phyloP scores from a whole-genome alignment of 1,284 basidiomycete species.

The Anthracocystis setariae region DNA sequence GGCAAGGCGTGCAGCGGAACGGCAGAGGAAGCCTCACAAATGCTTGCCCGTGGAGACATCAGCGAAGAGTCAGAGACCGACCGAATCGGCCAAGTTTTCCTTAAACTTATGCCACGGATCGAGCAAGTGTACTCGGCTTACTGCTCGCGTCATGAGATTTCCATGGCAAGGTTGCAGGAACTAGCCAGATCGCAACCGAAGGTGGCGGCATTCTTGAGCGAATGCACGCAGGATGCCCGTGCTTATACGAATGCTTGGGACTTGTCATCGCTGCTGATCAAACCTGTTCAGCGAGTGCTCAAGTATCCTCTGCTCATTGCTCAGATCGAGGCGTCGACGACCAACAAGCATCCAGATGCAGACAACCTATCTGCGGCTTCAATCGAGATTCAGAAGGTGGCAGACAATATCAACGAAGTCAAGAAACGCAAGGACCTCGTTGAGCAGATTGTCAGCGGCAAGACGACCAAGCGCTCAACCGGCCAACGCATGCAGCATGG shows the following conservation, averaged over 20 bases:
- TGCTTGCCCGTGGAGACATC: constrained; percentile 26
- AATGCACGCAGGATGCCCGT: constrained; percentile 67
- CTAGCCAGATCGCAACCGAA: constrained; percentile 55
- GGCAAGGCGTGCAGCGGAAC: constrained; percentile 38
- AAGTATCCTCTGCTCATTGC: constrained; percentile 88
- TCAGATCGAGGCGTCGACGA: constrained; percentile 76
- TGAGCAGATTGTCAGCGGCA: constrained; percentile 56
- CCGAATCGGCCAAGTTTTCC: constrained; percentile 80
- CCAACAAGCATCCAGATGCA: constrained; percentile 79
- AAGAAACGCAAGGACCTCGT: constrained; percentile 82
- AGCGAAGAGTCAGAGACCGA: constrained; percentile 70
- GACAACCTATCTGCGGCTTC: constrained; percentile 76
- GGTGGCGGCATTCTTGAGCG: constrained; percentile 63
- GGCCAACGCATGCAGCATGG: constrained; percentile 48
- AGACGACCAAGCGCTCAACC: constrained; percentile 29
- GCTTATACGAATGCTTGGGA: constrained; percentile 84
- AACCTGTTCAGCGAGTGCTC: constrained; percentile 69
- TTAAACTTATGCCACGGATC: constrained; percentile 79
- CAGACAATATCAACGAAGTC: constrained; percentile 85
- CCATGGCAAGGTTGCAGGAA: constrained; percentile 74
- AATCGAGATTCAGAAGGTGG: constrained; percentile 78
- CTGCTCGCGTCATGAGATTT: constrained; percentile 84
- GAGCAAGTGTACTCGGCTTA: constrained; percentile 84
- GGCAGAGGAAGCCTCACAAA: constrained; percentile 27
- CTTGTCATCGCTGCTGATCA: constrained; percentile 85